phyloP scores from a whole-genome alignment of 2,329 filamentous ascomycete species.

The Mycosphaerelloides madeirae region DNA sequence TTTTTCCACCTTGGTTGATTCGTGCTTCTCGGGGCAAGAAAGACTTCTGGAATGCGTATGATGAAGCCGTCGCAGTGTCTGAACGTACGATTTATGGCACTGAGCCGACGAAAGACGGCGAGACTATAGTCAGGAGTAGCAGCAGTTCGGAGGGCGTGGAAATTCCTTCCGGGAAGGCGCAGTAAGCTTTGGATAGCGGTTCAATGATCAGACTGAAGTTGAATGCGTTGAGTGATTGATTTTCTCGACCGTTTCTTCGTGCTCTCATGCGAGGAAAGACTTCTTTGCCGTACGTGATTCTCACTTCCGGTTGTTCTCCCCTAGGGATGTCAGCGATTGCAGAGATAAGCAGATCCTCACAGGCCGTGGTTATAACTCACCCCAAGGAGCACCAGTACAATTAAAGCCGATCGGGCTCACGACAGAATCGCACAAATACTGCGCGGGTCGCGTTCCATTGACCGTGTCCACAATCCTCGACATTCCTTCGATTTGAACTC shows the following conservation, averaged over 20 bases:
- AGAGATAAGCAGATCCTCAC: no score
- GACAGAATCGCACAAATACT: slow-evolving; percentile 26
- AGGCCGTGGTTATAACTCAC: no score
- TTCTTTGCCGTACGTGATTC: no score
- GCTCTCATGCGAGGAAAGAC: no score
- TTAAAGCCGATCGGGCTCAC: slow-evolving; percentile 19
- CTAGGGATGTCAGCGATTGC: no score
- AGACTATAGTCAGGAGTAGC: background rate
- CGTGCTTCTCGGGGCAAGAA: slow-evolving; percentile 62
- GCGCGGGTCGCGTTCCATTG: slow-evolving; percentile 15
- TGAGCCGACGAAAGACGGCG: background rate
- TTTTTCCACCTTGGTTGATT: slow-evolving; percentile 69
- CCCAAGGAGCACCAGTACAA: slow-evolving; percentile 21
- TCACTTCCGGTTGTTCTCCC: no score
- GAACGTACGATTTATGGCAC: background rate
- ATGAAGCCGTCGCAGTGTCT: slow-evolving; percentile 14
- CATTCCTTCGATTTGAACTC: slow-evolving; percentile 13
- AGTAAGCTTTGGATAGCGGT: no score
- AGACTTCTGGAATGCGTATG: slow-evolving; percentile 60
- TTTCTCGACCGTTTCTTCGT: no score
- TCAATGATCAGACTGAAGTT: no score
- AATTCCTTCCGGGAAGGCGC: no score
- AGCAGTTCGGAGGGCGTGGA: no score
- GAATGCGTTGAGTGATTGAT: no score
- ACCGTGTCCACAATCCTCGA: slow-evolving; percentile 7